These are phyloP conservation scores for Sporothrix sp. DNA, from an alignment of 2,329 filamentous ascomycete species.

Conservation along the genomic window DNA sequence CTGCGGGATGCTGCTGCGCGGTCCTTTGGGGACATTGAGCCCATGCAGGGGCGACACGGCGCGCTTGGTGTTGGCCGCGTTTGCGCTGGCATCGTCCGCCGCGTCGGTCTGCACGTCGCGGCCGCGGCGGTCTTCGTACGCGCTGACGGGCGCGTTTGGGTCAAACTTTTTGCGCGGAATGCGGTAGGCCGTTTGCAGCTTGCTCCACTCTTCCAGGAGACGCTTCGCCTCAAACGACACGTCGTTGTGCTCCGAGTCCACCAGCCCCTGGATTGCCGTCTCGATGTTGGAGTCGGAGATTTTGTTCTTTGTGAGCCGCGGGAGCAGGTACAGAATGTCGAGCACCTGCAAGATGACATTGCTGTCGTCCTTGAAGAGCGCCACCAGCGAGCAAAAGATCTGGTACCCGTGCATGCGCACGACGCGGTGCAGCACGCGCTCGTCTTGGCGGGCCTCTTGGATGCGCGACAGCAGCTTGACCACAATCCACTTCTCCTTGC, in stretches of 20 bases:
- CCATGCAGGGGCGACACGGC: constrained; percentile 30
- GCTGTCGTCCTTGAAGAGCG: constrained; percentile 76
- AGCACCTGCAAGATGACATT: constrained; percentile 86
- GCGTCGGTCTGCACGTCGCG: constrained; percentile 36
- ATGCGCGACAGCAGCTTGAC: constrained; percentile 89
- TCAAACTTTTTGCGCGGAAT: constrained; percentile 86
- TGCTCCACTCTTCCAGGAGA: constrained; percentile 77
- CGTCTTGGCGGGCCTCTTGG: constrained; percentile 67
- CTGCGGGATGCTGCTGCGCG: constrained; percentile 50
- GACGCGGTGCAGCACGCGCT: constrained; percentile 76
- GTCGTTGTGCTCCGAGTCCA: constrained; percentile 58
- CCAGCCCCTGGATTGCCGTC: constrained; percentile 61
- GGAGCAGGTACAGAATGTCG: constrained; percentile 79
- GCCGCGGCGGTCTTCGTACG: constrained; percentile 52
- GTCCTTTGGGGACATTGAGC: constrained; percentile 47
- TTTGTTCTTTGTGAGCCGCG: constrained; percentile 89
- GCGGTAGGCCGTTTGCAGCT: constrained; percentile 80
- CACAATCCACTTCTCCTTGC: constrained; percentile 98
- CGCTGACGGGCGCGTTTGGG: constrained; percentile 46
- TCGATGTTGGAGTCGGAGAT: constrained; percentile 96
- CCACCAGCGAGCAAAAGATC: constrained; percentile 79
- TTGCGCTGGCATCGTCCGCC: constrained; percentile 16
- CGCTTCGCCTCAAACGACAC: constrained; percentile 62
- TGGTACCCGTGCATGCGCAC: constrained; percentile 97
- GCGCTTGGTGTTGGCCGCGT: constrained; percentile 1